These are phyloP conservation scores for Gracilaria caudata DNA, from an alignment of 23 red algal species.

Conservation along the genomic window DNA sequence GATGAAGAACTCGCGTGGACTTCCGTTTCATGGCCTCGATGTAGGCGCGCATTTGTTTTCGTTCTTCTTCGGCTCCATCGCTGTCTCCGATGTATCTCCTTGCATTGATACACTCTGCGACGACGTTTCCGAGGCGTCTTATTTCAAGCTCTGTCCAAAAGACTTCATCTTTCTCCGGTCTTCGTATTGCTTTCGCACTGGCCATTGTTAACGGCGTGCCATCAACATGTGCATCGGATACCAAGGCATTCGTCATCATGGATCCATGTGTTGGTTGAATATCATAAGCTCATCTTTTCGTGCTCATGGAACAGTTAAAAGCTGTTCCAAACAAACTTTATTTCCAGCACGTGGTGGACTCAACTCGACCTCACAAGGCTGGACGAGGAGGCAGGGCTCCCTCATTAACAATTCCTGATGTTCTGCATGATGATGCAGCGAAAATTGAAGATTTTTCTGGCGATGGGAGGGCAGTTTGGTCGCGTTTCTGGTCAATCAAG, in stretches of 20 bases:
- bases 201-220: neutral
- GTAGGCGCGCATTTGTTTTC: constrained; percentile 44
- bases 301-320: neutral
- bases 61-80: constrained; percentile 21
- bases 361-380: too few relatives aligned
- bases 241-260: neutral
- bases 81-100: constrained; percentile 47
- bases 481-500: constrained; percentile 7
- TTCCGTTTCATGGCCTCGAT: constrained; percentile 71
- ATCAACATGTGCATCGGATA: neutral
- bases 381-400: too few relatives aligned
- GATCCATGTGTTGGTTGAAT: neutral
- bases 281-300: constrained; percentile 5
- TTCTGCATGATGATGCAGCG: neutral
- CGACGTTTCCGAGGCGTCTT: constrained; percentile 60
- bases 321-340: neutral
- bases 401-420: neutral
- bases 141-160: constrained; percentile 78
- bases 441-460: constrained; percentile 5
- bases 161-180: constrained; percentile 48
- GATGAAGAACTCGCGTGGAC: constrained; percentile 60
- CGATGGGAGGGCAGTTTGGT: neutral
- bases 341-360: neutral
- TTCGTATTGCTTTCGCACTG: neutral
- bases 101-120: constrained; percentile 54